Evolutionary conservation across 352 stramenopile genomes (phyloP), one percentile per base, ranked within the genome.

Genomic region (Phytophthora sp.): DNA sequence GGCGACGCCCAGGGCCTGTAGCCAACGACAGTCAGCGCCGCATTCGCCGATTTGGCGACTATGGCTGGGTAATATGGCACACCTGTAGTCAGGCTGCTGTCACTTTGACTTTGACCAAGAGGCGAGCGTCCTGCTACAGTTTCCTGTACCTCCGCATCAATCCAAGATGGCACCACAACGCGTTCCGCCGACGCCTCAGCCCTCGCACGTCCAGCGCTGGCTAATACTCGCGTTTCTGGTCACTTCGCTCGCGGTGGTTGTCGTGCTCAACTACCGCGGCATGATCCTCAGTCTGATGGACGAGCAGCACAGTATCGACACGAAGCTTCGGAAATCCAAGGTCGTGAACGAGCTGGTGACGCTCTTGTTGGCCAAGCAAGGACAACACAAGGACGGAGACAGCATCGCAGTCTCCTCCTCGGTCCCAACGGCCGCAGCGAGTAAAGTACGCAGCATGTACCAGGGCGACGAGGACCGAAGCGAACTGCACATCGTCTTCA

Each of bases 401-500:
- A 55, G 6, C 30, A 49, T 26, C 4, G n/a, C 1, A 11, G 29
- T 18, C 13, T 44, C 26, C 38, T 21, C 15, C 30, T 24, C 15
- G 16, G 18, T n/a, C 31, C 23, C 18, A 21, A 29, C n/a, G 3
- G 21, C 60, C 5, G 31, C 44, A 11, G 29, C 29, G 12, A 33
- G 7, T 7, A 11, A 33, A 33, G 29, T 23, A n/a, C 64, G 49
- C 52, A 64, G 29, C 23, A 73, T 73, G 26, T 73, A 64, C 16
- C 59, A 69, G 27, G 67, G 51, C 24, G 55, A 75, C 38, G 59
- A 77, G 4, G 75, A 83, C 58, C 56, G 30, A 16, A 74, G 52
- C 55, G 70, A 81, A 45, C 45, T 80, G 8, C 79, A 88, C 66
- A 73, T 82, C 27, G 73, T 83, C 26, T 88, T 84, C 65, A 86